These are phyloP conservation scores for Orbilia oligospora DNA, from an alignment of 2,329 filamentous ascomycete genomes.

Conservation along the genomic window DNA sequence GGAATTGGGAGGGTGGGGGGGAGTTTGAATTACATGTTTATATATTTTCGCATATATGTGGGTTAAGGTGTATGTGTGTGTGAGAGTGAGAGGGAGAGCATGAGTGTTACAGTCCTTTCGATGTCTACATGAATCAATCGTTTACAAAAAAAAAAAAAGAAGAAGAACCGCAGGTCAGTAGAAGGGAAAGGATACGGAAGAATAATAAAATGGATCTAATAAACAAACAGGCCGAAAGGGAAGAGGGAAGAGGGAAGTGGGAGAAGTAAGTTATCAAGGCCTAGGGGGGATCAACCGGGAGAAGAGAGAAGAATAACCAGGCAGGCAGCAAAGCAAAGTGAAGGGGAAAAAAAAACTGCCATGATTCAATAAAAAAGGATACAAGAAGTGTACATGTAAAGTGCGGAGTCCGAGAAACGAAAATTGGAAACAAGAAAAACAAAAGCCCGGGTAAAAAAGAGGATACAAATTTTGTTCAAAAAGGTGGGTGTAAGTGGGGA, in stretches of 20 bases:
- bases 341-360: slow-evolving; percentile 59
- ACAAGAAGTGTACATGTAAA: slow-evolving; percentile 55
- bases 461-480: slow-evolving; percentile 7
- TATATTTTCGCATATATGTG: slow-evolving; percentile 6
- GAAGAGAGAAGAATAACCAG: slow-evolving; percentile 61
- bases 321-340: slow-evolving; percentile 32
- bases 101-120: slow-evolving; percentile 48
- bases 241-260: slow-evolving; percentile 39
- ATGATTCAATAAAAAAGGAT: slow-evolving; percentile 32
- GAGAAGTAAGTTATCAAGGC: slow-evolving; percentile 32
- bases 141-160: not conserved
- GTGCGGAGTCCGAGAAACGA: not conserved
- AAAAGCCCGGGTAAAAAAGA: slow-evolving; percentile 2
- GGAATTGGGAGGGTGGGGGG: not conserved
- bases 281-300: slow-evolving; percentile 54
- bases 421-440: not conserved
- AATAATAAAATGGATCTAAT: slow-evolving; percentile 49
- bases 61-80: not conserved
- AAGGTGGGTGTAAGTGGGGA: not conserved
- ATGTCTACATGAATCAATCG: slow-evolving; percentile 58
- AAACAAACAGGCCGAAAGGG: slow-evolving; percentile 54
- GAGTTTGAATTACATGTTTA: slow-evolving; percentile 56
- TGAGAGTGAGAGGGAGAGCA: not conserved
- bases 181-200: not conserved
- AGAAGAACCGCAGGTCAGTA: not conserved